Conservation (phyloP, 805 yeast species). For the Monosporozyma servazzii region DNA sequence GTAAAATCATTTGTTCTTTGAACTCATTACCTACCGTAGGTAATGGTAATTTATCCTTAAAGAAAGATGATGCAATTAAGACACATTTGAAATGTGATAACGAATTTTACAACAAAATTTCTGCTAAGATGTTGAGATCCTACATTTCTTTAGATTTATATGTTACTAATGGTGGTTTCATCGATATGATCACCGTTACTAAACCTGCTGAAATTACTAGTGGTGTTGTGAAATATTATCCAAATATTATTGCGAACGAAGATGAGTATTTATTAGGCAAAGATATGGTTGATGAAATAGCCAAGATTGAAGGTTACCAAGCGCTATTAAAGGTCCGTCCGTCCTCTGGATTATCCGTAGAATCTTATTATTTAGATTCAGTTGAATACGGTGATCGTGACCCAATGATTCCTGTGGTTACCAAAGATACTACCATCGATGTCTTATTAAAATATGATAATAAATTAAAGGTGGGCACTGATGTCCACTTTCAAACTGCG, state of each 20-base stretch:
- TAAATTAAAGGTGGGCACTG: constrained; percentile 50
- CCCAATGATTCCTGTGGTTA: constrained; percentile 61
- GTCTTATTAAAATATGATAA: constrained; percentile 73
- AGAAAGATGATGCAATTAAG: constrained; percentile 36
- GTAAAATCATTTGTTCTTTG: constrained; percentile 65
- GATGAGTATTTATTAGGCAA: constrained; percentile 62
- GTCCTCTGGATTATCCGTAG: constrained; percentile 77
- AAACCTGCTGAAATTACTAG: constrained; percentile 57
- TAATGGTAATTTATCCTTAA: constrained; percentile 53
- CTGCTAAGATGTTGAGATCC: constrained; percentile 43
- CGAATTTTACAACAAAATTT: constrained; percentile 51
- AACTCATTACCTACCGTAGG: constrained; percentile 73
- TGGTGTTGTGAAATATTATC: constrained; percentile 58
- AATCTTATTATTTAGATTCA: constrained; percentile 60
- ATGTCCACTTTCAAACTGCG: constrained; percentile 88
- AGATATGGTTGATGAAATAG: constrained; percentile 46
- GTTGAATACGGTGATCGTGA: constrained; percentile 39
- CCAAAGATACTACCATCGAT: constrained; percentile 55
- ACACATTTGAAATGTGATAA: constrained; percentile 50
- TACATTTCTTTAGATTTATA: constrained; percentile 74
- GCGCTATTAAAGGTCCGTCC: constrained; percentile 78
- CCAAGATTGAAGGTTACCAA: constrained; percentile 57
- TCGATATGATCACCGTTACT: constrained; percentile 70
- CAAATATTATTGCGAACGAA: constrained; percentile 53
- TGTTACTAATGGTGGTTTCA: constrained; percentile 52